A percentile compares a stretch with the other conserved stretches of the same genome.
Evolutionary conservation across 371 early-diverging fungal species (phyloP).

Genomic region (Mucor circinelloides): DNA sequence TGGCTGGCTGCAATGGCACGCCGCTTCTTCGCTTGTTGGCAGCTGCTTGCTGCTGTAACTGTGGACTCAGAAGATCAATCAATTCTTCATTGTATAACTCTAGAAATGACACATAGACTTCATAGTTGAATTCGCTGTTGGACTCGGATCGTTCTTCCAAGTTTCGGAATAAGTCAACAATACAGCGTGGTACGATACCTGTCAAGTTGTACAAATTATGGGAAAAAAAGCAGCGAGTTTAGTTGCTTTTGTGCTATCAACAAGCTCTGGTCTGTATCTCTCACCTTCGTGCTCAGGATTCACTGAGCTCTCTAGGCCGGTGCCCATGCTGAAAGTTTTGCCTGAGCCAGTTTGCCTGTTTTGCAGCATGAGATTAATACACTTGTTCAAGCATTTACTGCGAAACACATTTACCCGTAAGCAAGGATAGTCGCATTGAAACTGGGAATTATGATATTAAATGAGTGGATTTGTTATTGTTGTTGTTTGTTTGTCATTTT

Average conservation of each 20-base stretch:
- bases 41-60: not conserved
- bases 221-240: conserved; percentile 13
- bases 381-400: conserved; percentile 8
- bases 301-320: conserved; percentile 41
- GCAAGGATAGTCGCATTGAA: conserved; percentile 92
- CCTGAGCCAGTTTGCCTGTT: conserved; percentile 59
- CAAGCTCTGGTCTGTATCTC: not conserved
- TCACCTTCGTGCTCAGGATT: conserved; percentile 42
- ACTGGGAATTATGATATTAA: not conserved
- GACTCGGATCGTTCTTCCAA: conserved; percentile 44
- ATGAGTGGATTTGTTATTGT: not conserved
- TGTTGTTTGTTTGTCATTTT: conserved; percentile 21
- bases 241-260: not conserved
- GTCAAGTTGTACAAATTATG: conserved; percentile 16
- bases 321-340: conserved; percentile 60
- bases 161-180: conserved; percentile 62
- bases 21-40: conserved; percentile 21
- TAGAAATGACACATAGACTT: conserved; percentile 79
- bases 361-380: not conserved
- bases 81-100: conserved; percentile 99
- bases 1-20: conserved; percentile 7
- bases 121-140: conserved; percentile 55
- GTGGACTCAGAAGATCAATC: conserved; percentile 77
- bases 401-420: conserved; percentile 72
- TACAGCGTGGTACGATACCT: conserved; percentile 91